These are phyloP conservation scores for Scheffersomyces coipomensis DNA, from an alignment of 805 yeast genomes.

Conservation along the genomic window DNA sequence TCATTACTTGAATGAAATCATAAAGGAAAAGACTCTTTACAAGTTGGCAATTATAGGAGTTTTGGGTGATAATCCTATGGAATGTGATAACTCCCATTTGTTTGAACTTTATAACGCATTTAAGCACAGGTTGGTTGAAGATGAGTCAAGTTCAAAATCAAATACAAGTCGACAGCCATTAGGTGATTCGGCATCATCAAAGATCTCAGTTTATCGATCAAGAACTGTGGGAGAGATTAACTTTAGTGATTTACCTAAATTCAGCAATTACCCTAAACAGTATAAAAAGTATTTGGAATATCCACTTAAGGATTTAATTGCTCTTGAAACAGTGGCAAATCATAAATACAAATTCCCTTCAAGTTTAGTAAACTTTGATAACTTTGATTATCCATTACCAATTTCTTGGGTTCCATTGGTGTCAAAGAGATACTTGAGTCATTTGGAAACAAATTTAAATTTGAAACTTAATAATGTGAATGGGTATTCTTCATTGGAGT, in stretches of 20 bases:
- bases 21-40: constrained; percentile 30
- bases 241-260: constrained; percentile 4
- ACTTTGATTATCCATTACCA: constrained; percentile 32
- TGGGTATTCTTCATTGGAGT: constrained; percentile 30
- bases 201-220: constrained; percentile 3
- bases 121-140: constrained; percentile 22
- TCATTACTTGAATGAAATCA: constrained; percentile 26
- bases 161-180: not conserved
- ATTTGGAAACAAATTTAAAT: constrained; percentile 21
- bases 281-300: constrained; percentile 18
- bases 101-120: constrained; percentile 30
- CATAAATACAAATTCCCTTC: constrained; percentile 23
- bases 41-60: constrained; percentile 36
- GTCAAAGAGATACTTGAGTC: constrained; percentile 19
- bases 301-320: constrained; percentile 23
- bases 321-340: constrained; percentile 14
- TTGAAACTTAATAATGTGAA: constrained; percentile 20
- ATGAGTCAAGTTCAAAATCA: constrained; percentile 1
- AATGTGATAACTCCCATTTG: constrained; percentile 24
- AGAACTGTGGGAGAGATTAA: constrained; percentile 16
- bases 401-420: constrained; percentile 40
- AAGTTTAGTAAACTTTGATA: constrained; percentile 23
- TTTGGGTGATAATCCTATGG: constrained; percentile 32
- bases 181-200: not conserved
- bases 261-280: constrained; percentile 11